Base-by-base conservation (phyloP, 352 stramenopile genomes). In the Phytophthora cryptogea region DNA sequence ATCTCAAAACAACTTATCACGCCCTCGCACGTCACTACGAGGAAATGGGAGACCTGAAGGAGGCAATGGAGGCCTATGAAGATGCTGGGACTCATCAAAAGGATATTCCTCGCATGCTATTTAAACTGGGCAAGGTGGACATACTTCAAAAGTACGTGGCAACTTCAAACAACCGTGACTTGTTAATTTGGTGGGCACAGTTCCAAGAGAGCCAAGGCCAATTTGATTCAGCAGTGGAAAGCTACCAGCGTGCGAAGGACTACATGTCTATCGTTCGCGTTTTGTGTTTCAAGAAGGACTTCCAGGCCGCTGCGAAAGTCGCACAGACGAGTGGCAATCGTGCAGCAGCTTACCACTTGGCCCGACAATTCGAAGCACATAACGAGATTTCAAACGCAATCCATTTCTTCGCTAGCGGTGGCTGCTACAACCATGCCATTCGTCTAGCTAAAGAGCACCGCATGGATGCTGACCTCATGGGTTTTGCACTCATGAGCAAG, bases 381-480 rank as follows among this genome's bases (percentile, higher is more conserved):
- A 88, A 87, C 17, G 86, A 97, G 16, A 78, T 90, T 28, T 72
- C 78, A 14, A 88, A 90, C 33, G 95, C 95, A 0, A 97, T 98
- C 14, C 81, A 93, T 51, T 98, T 97, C 54, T 98, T 95, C 62
- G 88, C 83, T 0, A 77, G 73, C 10, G 90, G 87, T 10, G 83
- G 85, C 4, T 92, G 92, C 52, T 98, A 97, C 75, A 96, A 97
- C 57, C 94, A 98, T 64, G 94, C 95, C 1, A 97, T 98, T 53
- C 86, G 94, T 5, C 65, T 98, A 17, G 91, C 92, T 1, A 97
- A 95, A 51, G 80, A 95, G 39, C 76, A 97, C 60, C 76, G 85
- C 16, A 74, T 97, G 60, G 94, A 98, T 59, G 68, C 76, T 0
- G 92, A 98, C 39, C 78, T 97, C 57, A 93, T 98, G 79, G 85